A percentile compares a stretch with the other conserved stretches of the same genome.
Evolutionary conservation across 2,329 filamentous ascomycete genomes (phyloP).

Genomic region (Aspergillus caelatus): DNA sequence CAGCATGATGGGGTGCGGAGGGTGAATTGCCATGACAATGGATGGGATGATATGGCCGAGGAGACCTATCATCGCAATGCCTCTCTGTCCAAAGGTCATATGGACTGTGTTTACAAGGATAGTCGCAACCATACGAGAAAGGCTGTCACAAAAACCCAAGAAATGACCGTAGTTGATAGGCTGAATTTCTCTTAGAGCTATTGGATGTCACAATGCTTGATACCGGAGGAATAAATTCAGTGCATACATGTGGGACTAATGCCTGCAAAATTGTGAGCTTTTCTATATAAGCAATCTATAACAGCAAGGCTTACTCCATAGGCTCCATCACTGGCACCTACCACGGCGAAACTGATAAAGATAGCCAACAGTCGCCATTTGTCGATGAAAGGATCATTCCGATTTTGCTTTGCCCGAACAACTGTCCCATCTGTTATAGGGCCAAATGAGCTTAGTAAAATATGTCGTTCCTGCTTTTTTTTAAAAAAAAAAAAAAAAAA

Average conservation of each 20-base stretch:
- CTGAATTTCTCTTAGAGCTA: slow-evolving; percentile 7
- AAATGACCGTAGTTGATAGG: slow-evolving; percentile 41
- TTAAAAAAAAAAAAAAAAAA: no score
- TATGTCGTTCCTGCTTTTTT: not conserved
- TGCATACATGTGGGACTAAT: slow-evolving; percentile 51
- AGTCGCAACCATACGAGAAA: slow-evolving; percentile 50
- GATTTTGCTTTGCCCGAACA: slow-evolving; percentile 20
- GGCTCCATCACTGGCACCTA: slow-evolving; percentile 59
- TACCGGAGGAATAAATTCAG: not conserved
- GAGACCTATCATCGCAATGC: slow-evolving; percentile 66
- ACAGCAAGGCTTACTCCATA: slow-evolving; percentile 51
- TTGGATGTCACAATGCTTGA: not conserved
- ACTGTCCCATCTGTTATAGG: slow-evolving; percentile 3
- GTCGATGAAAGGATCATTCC: slow-evolving; percentile 21
- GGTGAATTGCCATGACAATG: slow-evolving; percentile 32
- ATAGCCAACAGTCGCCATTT: slow-evolving; percentile 30
- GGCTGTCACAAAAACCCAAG: slow-evolving; percentile 53
- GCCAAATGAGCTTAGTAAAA: not conserved
- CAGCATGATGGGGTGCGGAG: slow-evolving; percentile 40
- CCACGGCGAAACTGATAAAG: slow-evolving; percentile 59
- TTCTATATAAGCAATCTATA: not conserved
- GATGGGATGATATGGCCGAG: slow-evolving; percentile 35
- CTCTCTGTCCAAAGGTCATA: slow-evolving; percentile 63
- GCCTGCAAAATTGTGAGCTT: slow-evolving; percentile 35
- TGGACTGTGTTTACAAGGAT: slow-evolving; percentile 50